Conservation (phyloP, 805 yeast species). For the Starmerella scarabaei region DNA sequence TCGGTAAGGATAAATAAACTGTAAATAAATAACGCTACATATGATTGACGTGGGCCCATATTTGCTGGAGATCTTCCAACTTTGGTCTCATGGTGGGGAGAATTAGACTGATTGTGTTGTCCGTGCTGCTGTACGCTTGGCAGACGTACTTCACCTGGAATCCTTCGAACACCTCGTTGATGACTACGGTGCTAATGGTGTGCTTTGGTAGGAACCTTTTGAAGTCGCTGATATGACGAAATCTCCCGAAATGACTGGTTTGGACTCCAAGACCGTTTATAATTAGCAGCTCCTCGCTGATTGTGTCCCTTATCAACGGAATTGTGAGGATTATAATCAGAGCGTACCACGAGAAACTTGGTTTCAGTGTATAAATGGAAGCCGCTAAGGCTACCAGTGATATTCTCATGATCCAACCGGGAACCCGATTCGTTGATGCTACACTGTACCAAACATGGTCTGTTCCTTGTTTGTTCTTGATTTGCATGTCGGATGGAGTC, state of each 20-base stretch:
- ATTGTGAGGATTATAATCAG: background rate
- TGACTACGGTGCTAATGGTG: slow-evolving; percentile 7
- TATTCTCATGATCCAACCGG: background rate
- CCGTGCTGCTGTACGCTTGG: slow-evolving; percentile 6
- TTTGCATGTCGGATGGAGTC: too few relatives aligned
- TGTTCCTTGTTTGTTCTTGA: background rate
- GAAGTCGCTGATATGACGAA: slow-evolving; percentile 6
- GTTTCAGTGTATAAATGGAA: background rate
- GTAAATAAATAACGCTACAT: background rate
- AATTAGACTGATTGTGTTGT: slow-evolving; percentile 7
- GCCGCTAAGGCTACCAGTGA: background rate
- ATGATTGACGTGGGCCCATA: slow-evolving; percentile 6
- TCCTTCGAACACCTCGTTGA: slow-evolving; percentile 19
- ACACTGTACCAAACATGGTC: background rate
- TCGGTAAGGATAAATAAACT: slow-evolving; percentile 31
- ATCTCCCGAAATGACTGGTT: slow-evolving; percentile 6
- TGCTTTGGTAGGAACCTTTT: slow-evolving; percentile 9
- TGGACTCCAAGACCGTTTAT: slow-evolving; percentile 16
- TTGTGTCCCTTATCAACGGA: background rate
- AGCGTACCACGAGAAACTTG: background rate
- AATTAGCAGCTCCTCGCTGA: slow-evolving; percentile 10
- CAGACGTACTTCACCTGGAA: slow-evolving; percentile 14
- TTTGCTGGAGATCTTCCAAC: slow-evolving; percentile 4
- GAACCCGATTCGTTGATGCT: background rate
- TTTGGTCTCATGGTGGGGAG: slow-evolving; percentile 13